A percentile compares a stretch with the other conserved stretches of the same genome.
phyloP scores from a whole-genome alignment of 805 yeast species.

The Kluyveromyces nonfermentans region DNA sequence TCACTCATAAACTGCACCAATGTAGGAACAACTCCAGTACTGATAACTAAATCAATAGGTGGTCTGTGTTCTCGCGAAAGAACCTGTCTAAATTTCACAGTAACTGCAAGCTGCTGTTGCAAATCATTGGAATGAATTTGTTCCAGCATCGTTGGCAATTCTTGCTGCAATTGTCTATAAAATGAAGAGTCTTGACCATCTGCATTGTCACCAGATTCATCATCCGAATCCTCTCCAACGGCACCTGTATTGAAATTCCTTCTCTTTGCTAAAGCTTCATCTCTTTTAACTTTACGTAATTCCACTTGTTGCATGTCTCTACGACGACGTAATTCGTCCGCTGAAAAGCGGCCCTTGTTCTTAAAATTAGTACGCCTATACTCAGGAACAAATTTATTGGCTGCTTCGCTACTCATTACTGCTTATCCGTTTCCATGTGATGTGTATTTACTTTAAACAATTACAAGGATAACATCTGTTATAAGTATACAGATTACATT shows the following conservation, averaged over 20 bases:
- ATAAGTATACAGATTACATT: too few species aligned
- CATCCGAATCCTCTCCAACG: constrained; percentile 44
- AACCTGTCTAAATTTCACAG: constrained; percentile 87
- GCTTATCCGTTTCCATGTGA: not conserved
- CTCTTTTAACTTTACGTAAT: constrained; percentile 91
- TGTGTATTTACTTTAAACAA: not conserved
- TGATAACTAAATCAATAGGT: constrained; percentile 88
- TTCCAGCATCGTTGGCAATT: constrained; percentile 78
- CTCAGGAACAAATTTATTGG: constrained; percentile 82
- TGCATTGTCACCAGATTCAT: constrained; percentile 35
- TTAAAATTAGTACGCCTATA: constrained; percentile 95
- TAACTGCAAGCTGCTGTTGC: constrained; percentile 77
- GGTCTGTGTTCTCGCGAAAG: constrained; percentile 92
- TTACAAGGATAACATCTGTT: not conserved
- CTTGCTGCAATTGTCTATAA: constrained; percentile 44
- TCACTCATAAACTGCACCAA: constrained; percentile 77
- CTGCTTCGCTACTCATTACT: constrained; percentile 47
- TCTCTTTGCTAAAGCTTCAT: constrained; percentile 88
- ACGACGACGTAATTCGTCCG: constrained; percentile 95
- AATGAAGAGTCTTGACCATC: constrained; percentile 29
- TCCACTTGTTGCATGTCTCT: constrained; percentile 97
- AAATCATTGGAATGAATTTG: constrained; percentile 66
- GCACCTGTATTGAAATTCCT: constrained; percentile 55
- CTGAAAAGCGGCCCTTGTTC: constrained; percentile 86
- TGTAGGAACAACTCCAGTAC: constrained; percentile 87